phyloP scores from a whole-genome alignment of 306 rosid species.

The Quercus robur region DNA sequence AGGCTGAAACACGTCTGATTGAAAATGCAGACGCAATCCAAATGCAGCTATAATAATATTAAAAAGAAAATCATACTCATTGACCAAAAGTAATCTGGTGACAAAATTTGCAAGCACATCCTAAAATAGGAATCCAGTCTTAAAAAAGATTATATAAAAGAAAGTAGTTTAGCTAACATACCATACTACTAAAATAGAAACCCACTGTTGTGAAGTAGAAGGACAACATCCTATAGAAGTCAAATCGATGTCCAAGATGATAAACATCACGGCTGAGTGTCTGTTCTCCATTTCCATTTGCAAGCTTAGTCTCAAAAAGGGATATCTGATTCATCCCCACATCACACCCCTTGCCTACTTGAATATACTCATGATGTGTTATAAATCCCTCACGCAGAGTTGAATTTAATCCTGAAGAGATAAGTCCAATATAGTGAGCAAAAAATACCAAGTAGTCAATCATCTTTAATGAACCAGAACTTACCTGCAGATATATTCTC shows the following conservation, averaged over 20 bases:
- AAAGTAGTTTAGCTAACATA: slow-evolving; percentile 25
- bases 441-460: slow-evolving; percentile 10
- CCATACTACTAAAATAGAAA: slow-evolving; percentile 97
- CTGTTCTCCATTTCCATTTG: slow-evolving; percentile 99
- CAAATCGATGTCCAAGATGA: slow-evolving; percentile 91
- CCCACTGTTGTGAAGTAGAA: slow-evolving; percentile 99
- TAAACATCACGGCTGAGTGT: slow-evolving; percentile 97
- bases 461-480: slow-evolving; percentile 18
- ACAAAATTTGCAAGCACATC: neutral
- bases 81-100: neutral
- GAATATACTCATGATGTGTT: slow-evolving; percentile 96
- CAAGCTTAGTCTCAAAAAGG: slow-evolving; percentile 92
- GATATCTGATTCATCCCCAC: slow-evolving; percentile 99
- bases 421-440: slow-evolving; percentile 19
- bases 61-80: neutral
- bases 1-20: too few relatives aligned
- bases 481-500: slow-evolving; percentile 97
- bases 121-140: neutral
- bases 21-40: too few relatives aligned
- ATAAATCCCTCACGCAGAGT: slow-evolving; percentile 81
- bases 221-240: slow-evolving; percentile 90
- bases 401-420: slow-evolving; percentile 75
- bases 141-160: neutral
- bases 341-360: slow-evolving; percentile 97
- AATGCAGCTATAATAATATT: neutral